Conservation (phyloP, 1,139 yeast species). For the Saccharomyces hybrid region DNA sequence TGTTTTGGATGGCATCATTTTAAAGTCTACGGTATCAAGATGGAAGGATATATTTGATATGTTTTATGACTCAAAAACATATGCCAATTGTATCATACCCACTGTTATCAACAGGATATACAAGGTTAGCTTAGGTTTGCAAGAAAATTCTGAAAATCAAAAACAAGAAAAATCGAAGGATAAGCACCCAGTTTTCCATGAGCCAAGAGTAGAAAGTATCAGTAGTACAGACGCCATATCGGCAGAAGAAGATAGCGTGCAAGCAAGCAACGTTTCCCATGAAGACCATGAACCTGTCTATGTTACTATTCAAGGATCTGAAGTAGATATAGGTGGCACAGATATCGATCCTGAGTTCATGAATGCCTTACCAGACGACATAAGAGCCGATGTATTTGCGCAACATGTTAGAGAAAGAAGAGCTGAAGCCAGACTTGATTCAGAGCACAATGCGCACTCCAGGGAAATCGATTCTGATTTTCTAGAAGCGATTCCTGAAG, state of each 20-base stretch:
- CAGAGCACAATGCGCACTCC: conserved; percentile 32
- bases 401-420: conserved; percentile 73
- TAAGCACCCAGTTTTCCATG: conserved; percentile 10
- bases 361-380: conserved; percentile 85
- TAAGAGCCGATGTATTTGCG: conserved; percentile 87
- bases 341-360: conserved; percentile 90
- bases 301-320: conserved; percentile 70
- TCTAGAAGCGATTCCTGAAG: conserved; percentile 72
- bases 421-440: conserved; percentile 38
- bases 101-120: conserved; percentile 47
- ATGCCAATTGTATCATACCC: conserved; percentile 41
- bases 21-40: conserved; percentile 58
- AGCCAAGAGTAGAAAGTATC: conserved; percentile 20
- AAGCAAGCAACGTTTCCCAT: neutral
- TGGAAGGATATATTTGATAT: conserved; percentile 58
- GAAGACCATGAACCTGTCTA: conserved; percentile 45
- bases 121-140: conserved; percentile 37
- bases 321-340: conserved; percentile 80
- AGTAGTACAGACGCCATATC: neutral
- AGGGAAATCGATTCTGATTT: conserved; percentile 79
- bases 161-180: conserved; percentile 26
- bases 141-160: conserved; percentile 25
- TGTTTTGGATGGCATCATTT: conserved; percentile 29
- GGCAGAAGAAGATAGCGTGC: neutral
- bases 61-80: conserved; percentile 41